Base-by-base conservation (phyloP, 495 filamentous ascomycete species). In the Neurospora sp. region DNA sequence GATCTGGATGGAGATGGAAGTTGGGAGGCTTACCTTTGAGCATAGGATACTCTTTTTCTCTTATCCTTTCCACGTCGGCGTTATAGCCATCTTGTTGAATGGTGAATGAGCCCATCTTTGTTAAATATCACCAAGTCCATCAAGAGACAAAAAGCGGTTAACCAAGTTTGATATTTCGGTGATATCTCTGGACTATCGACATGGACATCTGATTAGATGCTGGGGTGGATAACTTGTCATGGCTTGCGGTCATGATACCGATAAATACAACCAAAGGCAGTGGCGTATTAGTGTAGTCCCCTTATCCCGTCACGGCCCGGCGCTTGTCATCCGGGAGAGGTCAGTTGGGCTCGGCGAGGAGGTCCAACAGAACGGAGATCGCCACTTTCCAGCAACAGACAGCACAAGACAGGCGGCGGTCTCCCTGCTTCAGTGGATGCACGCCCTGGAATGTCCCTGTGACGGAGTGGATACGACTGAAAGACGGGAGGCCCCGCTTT, bases 41-140 rank as follows among this genome's bases (percentile, higher is more conserved):
- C 86, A 93, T 90, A 40, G 95, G 95, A 83, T 93, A 98, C 76
- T 98, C 92, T 4, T 83, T 76, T 31, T 86, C 80, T 73, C 94
- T 87, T 70, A 97, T 86, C 8, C 74, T 77, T 76, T 96, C 92
- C 42, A 97, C 85, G 74, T 86, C 81, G 39, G 79, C 78, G 73
- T 91, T 90, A 81, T 97, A 96, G 77, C 80, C 31, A 35, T 4
- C 3, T 4, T 35, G 31, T 35, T 35, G 31, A 35, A 35, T 35
- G 31, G 31, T 35, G 31, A 35, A 22, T 16, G 53, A 65, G 16
- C 53, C 53, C 38, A 71, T 69, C 20, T 35, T 72, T 20, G 17
- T 69, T 4, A 35, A 20, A 31, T 72, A 74, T 77, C 27, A 44
- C 20, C 69, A 41, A 17, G 20, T 7, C 17, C 70, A 69, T 38